phyloP scores from a whole-genome alignment of 495 filamentous ascomycete genomes.

The Xanthoparmelia taractica region DNA sequence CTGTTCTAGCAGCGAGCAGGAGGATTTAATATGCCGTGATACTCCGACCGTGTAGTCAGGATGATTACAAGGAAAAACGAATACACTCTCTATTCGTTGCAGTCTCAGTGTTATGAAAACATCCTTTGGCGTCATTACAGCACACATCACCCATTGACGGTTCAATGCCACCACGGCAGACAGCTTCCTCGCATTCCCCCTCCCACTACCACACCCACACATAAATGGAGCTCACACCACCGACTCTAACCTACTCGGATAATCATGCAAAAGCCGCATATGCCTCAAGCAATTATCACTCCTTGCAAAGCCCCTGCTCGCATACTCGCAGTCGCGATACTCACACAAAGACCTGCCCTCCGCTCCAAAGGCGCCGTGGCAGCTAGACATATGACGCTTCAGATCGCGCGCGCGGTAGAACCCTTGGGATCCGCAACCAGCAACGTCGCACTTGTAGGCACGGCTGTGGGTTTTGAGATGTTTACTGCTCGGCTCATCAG shows the following conservation, averaged over 20 bases:
- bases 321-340: neutral
- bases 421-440: neutral
- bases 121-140: too few relatives aligned
- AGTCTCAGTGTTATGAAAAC: too few relatives aligned
- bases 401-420: neutral
- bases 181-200: too few relatives aligned
- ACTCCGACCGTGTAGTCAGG: too few relatives aligned
- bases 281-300: neutral
- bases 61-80: too few relatives aligned
- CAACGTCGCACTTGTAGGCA: neutral
- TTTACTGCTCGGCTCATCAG: neutral
- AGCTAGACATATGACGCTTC: neutral
- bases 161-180: too few relatives aligned
- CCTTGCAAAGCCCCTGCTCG: neutral
- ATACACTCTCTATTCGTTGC: too few relatives aligned
- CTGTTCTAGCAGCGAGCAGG: too few relatives aligned
- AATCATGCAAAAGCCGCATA: neutral
- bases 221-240: neutral
- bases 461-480: slow-evolving; percentile 1
- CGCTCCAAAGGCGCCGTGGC: neutral
- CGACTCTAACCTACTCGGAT: neutral
- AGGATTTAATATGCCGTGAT: too few relatives aligned
- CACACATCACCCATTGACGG: too few relatives aligned
- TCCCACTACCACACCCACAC: too few relatives aligned
- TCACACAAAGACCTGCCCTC: neutral